Evolutionary conservation across 2,329 filamentous ascomycete species (phyloP), one percentile per base, ranked within the genome.

Genomic region (Dothistroma septosporum): DNA sequence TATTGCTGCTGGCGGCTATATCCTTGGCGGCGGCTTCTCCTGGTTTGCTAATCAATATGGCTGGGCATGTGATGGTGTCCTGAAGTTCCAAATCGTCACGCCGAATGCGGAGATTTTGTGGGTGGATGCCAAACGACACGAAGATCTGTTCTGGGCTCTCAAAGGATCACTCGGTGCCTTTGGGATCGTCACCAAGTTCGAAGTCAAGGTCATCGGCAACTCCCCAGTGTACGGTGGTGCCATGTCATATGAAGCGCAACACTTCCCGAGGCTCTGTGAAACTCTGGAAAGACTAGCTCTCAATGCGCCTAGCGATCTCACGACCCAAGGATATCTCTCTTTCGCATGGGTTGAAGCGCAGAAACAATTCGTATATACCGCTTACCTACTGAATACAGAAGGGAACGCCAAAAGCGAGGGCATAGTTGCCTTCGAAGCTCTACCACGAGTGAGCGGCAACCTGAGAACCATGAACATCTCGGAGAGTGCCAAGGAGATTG

Each of bases 11-110:
- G 73, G 76, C 4, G 80, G 80, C 1, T 72, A 80, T 28, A 65
- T 77, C 4, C 75, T 81, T 0, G 79, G 79, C 9, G 70, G 70
- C 22, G 82, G 82, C 7, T 77, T 82, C 31, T 80, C 79, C 1
- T 83, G 76, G 71, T 79, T 81, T 64, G 74, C 77, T 1, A 75
- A 75, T 0, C 69, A 70, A 1, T 69, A 76, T 61, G 84, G 83
- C 16, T 83, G 80, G 74, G 79, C 77, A 21, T 78, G 77, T 57
- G 82, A 70, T 31, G 63, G 49, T 31, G 64, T 67, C 5, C 10
- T 64, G 7, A 65, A 68, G 31, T 64, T 66, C 21, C 63, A 69
- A 52, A 60, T 72, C 7, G 67, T 72, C 10, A 63, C 66, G n/a
- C 65, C 69, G 4, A 58, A 63, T 41, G 68, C 65, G 8, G 50